phyloP scores from a whole-genome alignment of 1,284 basidiomycete genomes.

The Heterobasidion parviporum region DNA sequence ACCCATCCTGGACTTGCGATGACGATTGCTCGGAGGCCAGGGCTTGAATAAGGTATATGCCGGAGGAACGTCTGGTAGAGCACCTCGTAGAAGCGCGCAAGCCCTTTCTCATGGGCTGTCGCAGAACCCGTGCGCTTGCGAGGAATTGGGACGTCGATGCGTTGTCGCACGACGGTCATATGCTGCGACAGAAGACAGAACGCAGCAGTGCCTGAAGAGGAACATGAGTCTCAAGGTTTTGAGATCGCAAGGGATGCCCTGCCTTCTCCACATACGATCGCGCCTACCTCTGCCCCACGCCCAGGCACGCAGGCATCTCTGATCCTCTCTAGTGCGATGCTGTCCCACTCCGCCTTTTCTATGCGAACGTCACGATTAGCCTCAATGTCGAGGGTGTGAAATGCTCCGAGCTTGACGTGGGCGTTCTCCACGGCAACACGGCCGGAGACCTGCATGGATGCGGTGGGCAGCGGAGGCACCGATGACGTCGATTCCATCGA shows the following conservation, averaged over 20 bases:
- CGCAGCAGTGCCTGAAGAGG: constrained; percentile 67
- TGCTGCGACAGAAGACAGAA: constrained; percentile 94
- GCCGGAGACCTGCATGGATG: constrained; percentile 84
- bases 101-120: constrained; percentile 80
- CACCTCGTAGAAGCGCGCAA: constrained; percentile 75
- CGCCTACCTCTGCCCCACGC: constrained; percentile 91
- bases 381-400: constrained; percentile 94
- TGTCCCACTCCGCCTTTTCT: constrained; percentile 90
- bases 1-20: constrained; percentile 97
- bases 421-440: constrained; percentile 86
- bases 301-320: constrained; percentile 89
- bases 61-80: constrained; percentile 86
- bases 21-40: constrained; percentile 80
- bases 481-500: constrained; percentile 36
- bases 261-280: constrained; percentile 92
- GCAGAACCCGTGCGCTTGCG: constrained; percentile 83
- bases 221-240: neutral
- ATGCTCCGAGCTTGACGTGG: constrained; percentile 91
- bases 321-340: constrained; percentile 75
- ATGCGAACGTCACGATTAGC: constrained; percentile 88
- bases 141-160: constrained; percentile 87
- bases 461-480: constrained; percentile 32
- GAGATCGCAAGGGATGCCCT: neutral
- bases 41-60: constrained; percentile 78
- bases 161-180: constrained; percentile 92